phyloP scores from a whole-genome alignment of 2,329 filamentous ascomycete genomes.

The Stemphylium lycopersici region DNA sequence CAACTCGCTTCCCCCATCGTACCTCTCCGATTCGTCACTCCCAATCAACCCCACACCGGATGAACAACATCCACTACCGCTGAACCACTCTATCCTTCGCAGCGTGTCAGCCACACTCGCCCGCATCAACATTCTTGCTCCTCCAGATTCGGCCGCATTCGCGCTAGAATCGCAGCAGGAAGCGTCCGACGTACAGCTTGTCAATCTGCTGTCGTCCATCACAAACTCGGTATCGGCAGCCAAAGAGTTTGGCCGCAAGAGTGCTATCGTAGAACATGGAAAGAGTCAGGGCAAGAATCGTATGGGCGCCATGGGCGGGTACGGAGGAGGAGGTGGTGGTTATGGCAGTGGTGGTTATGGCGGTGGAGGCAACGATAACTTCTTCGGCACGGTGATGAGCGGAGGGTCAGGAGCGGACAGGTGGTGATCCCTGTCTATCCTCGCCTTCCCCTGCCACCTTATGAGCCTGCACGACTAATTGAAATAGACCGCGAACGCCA shows the following conservation, averaged over 20 bases:
- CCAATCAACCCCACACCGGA: slow-evolving; percentile 40
- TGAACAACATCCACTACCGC: slow-evolving; percentile 38
- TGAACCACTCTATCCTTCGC: slow-evolving; percentile 76
- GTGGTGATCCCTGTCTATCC: slow-evolving; percentile 8
- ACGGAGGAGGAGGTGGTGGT: slow-evolving; percentile 19
- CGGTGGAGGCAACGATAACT: slow-evolving; percentile 21
- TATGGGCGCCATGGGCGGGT: slow-evolving; percentile 21
- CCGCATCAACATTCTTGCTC: slow-evolving; percentile 80
- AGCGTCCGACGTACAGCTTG: slow-evolving; percentile 81
- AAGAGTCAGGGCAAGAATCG: slow-evolving; percentile 43
- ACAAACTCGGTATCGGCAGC: slow-evolving; percentile 74
- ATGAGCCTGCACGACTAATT: slow-evolving; percentile 1
- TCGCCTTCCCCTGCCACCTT: neutral
- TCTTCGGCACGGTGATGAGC: slow-evolving; percentile 31
- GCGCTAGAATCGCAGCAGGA: slow-evolving; percentile 75
- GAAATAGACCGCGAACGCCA: neutral
- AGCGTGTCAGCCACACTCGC: slow-evolving; percentile 86
- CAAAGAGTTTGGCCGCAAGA: slow-evolving; percentile 78
- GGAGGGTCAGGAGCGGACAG: slow-evolving; percentile 18
- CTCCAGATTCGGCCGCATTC: slow-evolving; percentile 69
- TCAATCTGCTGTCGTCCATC: slow-evolving; percentile 76
- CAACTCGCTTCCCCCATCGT: slow-evolving; percentile 70
- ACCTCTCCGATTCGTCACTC: slow-evolving; percentile 58
- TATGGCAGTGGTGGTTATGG: slow-evolving; percentile 21
- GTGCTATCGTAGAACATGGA: slow-evolving; percentile 54